Percentiles rank a stretch among this genome's conserved stretches.
Evolutionary conservation across 805 yeast genomes (phyloP).

Genomic region (Limtongia smithiae): DNA sequence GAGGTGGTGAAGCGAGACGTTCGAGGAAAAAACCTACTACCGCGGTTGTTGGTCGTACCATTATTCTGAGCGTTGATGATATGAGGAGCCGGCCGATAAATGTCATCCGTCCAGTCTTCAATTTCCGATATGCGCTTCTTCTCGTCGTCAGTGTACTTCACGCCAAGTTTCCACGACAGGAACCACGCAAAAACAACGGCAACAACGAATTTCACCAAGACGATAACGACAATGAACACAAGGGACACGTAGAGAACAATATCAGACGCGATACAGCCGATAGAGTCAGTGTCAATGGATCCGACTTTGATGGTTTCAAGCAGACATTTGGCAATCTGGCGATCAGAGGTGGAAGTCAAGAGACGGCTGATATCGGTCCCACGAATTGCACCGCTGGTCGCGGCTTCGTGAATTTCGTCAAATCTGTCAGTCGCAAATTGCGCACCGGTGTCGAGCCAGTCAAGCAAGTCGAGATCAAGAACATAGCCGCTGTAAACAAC

Average conservation of each 20-base stretch:
- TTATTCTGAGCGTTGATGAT: constrained; percentile 24
- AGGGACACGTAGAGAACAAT: constrained; percentile 78
- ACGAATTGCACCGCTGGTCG: constrained; percentile 49
- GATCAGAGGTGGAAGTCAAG: constrained; percentile 59
- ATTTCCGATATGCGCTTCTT: constrained; percentile 60
- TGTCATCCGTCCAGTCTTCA: constrained; percentile 82
- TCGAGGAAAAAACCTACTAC: constrained; percentile 26
- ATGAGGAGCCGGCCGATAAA: constrained; percentile 50
- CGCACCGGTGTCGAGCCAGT: constrained; percentile 71
- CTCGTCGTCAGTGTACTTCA: constrained; percentile 55
- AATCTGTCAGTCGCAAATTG: constrained; percentile 66
- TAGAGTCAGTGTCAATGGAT: constrained; percentile 76
- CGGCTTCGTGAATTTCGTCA: constrained; percentile 46
- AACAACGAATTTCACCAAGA: constrained; percentile 68
- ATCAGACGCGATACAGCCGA: constrained; percentile 90
- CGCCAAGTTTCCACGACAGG: constrained; percentile 73
- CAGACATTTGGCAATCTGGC: constrained; percentile 75
- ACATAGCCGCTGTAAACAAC: constrained; percentile 89
- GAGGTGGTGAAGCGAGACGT: constrained; percentile 29
- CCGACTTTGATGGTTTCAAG: constrained; percentile 87
- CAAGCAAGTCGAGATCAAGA: constrained; percentile 69
- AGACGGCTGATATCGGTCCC: constrained; percentile 84
- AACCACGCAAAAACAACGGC: constrained; percentile 91
- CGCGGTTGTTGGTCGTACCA: constrained; percentile 12
- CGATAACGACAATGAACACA: constrained; percentile 79